Base-by-base conservation (phyloP, 2,329 filamentous ascomycete genomes). In the Curvularia sp. region DNA sequence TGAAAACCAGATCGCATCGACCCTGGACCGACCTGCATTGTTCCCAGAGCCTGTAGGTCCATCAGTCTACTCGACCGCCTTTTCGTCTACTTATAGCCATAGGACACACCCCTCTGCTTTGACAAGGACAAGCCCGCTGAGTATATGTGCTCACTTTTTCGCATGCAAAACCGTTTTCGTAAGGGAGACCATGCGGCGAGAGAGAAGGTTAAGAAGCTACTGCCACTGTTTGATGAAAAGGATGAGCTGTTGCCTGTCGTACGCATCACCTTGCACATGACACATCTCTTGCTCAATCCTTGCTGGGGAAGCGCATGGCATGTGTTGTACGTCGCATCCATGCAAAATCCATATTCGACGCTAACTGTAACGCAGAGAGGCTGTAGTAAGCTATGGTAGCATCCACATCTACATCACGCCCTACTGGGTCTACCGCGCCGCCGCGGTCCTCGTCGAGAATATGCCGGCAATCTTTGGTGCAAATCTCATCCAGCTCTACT, bases 381-480 rank as follows among this genome's bases (percentile, higher is more conserved):
- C 70, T 23, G 74, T 74, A 10, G 72, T 76, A 5, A 66, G 67
- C 38, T 57, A 63, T 2, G 73, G 72, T 9, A 65, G 66, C 45
- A 67, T 75, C 7, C 72, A 76, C 59, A 67, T 67, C 4, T 76
- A 70, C 38, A 53, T 73, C 6, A 76, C 74, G 1, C 74, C 74
- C 13, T 72, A 76, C 52, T 76, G 74, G 74, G 73, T 76, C 1
- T 75, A 74, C 53, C 66, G 68, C 46, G 73, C 74, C 8, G 72
- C 68, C 3, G 72, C 69, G 0, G 66, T 75, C 3, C 53, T 76
- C 23, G 69, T 76, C 25, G 68, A 76, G 30, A 72, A 71, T 51
- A 72, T 75, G 50, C 66, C 69, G 4, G 46, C 61, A 5, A 69
- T 75, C 32, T 69, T 70, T 13, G 69, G 67, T 2, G 69, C 57